These are phyloP conservation scores for Ormosia semicastrata DNA, from an alignment of 306 rosid species.

Conservation along the genomic window DNA sequence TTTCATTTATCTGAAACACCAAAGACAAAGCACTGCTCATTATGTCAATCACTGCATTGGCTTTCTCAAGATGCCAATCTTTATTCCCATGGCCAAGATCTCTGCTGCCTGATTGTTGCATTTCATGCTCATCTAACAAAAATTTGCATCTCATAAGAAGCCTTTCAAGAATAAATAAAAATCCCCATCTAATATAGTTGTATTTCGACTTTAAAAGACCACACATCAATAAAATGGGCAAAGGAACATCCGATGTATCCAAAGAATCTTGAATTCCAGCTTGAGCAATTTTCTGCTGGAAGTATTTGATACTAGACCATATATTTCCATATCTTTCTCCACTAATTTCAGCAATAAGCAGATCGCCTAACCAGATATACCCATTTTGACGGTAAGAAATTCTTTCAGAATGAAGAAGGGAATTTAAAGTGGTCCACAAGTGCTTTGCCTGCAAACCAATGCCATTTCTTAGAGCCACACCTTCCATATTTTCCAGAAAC, in stretches of 20 bases:
- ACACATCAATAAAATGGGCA: constrained; percentile 79
- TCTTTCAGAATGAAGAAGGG: constrained; percentile 95
- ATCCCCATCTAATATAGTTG: constrained; percentile 88
- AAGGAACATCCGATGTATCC: constrained; percentile 67
- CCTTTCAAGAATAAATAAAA: constrained; percentile 88
- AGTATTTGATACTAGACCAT: constrained; percentile 72
- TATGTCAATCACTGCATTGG: constrained; percentile 90
- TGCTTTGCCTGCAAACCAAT: constrained; percentile 66
- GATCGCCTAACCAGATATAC: constrained; percentile 90
- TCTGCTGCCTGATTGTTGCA: constrained; percentile 50
- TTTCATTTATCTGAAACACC: constrained; percentile 85
- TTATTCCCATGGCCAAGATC: constrained; percentile 45
- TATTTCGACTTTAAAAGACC: constrained; percentile 90
- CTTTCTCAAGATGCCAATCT: constrained; percentile 83
- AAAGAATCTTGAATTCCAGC: constrained; percentile 75
- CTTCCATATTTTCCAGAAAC: constrained; percentile 71
- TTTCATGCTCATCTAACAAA: constrained; percentile 86
- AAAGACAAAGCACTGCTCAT: constrained; percentile 87
- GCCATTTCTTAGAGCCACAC: constrained; percentile 55
- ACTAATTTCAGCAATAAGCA: constrained; percentile 89
- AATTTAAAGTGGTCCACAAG: constrained; percentile 89
- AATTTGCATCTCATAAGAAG: constrained; percentile 94
- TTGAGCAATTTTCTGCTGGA: constrained; percentile 65
- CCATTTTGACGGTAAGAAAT: constrained; percentile 83
- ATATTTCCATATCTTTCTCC: constrained; percentile 62